phyloP scores from a whole-genome alignment of 106 monocot species.

The Dioscorea alata region DNA sequence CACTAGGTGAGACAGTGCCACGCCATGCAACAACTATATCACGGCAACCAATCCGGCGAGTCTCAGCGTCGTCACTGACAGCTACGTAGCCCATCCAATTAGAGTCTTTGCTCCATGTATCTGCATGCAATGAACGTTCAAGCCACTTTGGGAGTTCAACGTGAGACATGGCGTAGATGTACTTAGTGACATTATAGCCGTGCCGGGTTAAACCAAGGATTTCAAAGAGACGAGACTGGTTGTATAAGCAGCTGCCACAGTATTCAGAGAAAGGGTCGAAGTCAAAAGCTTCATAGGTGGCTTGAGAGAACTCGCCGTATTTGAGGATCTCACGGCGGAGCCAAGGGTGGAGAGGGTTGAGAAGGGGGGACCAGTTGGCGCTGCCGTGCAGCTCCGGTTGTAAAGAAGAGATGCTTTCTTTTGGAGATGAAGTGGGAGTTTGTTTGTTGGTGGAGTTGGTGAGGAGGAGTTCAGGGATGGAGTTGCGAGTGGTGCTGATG shows the following conservation, averaged over 20 bases:
- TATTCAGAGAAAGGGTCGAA: slow-evolving; percentile 36
- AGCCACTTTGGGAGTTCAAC: slow-evolving; percentile 44
- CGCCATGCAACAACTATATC: slow-evolving; percentile 71
- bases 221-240: slow-evolving; percentile 24
- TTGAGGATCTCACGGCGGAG: slow-evolving; percentile 67
- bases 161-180: slow-evolving; percentile 67
- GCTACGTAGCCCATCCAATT: slow-evolving; percentile 82
- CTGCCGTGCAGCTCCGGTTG: slow-evolving; percentile 34
- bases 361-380: slow-evolving; percentile 42
- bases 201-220: slow-evolving; percentile 26
- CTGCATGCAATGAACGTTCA: slow-evolving; percentile 24
- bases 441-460: neutral
- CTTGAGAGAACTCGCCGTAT: slow-evolving; percentile 71
- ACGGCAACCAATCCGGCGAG: slow-evolving; percentile 35
- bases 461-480: neutral
- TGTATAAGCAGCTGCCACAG: slow-evolving; percentile 54
- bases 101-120: slow-evolving; percentile 58
- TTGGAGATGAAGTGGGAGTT: slow-evolving; percentile 30
- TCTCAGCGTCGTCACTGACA: slow-evolving; percentile 48
- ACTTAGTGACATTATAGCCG: slow-evolving; percentile 43
- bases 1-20: slow-evolving; percentile 40
- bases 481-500: slow-evolving; percentile 3
- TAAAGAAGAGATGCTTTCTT: slow-evolving; percentile 49
- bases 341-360: slow-evolving; percentile 62
- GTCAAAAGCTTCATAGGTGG: slow-evolving; percentile 84